These are phyloP conservation scores for Collybia sordida DNA, from an alignment of 768 basidiomycete species.

Conservation along the genomic window DNA sequence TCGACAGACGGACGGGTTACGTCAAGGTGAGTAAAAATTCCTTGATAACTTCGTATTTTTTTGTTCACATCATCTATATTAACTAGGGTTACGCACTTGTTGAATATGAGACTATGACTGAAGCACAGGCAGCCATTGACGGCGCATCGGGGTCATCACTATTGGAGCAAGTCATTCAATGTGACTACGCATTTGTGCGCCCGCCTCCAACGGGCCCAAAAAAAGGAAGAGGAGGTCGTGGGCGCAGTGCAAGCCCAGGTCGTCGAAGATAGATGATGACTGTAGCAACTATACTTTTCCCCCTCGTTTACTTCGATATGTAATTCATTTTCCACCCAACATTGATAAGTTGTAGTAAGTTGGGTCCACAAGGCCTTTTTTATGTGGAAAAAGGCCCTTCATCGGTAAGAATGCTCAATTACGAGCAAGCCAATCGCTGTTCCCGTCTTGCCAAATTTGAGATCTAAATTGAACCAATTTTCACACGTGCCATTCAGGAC, in stretches of 20 bases:
- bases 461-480: too few relatives aligned
- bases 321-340: background rate
- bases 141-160: conserved; percentile 81
- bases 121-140: conserved; percentile 93
- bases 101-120: conserved; percentile 94
- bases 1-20: conserved; percentile 96
- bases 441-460: too few relatives aligned
- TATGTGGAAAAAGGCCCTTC: too few relatives aligned
- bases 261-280: conserved; percentile 42
- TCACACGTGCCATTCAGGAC: too few relatives aligned
- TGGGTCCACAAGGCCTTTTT: too few relatives aligned
- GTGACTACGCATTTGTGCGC: conserved; percentile 91
- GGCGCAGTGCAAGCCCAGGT: conserved; percentile 81
- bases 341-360: too few relatives aligned
- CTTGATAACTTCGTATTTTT: background rate
- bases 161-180: conserved; percentile 84
- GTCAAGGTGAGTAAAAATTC: conserved; percentile 72
- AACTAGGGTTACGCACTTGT: conserved; percentile 95
- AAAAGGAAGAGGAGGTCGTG: conserved; percentile 67
- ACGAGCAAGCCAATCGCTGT: too few relatives aligned
- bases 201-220: conserved; percentile 85
- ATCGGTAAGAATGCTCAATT: too few relatives aligned
- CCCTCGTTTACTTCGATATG: background rate
- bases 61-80: conserved; percentile 5
- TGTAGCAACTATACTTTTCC: conserved; percentile 4